Evolutionary conservation across 1,284 basidiomycete genomes (phyloP), one percentile per base, ranked within the genome.

Genomic region (Malassezia slooffiae): DNA sequence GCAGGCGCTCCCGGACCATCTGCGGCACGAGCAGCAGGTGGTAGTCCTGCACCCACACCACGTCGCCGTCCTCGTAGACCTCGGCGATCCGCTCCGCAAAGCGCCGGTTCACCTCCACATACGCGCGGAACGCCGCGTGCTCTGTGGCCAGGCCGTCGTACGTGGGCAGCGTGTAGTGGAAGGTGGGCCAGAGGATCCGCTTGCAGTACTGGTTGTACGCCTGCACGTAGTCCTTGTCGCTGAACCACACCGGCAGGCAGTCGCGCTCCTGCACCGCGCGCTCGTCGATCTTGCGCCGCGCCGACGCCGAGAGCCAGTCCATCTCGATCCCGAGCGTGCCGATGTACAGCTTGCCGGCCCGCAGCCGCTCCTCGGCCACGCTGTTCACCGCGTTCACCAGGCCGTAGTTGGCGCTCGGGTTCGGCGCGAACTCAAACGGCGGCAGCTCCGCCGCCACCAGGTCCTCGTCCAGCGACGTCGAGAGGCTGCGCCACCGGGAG

Each of bases 191-290:
- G 22, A 88, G 75, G 21, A 87, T 82, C 75, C 85, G 83, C 60
- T 89, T 85, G 69, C 85, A 89, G 68, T 86, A 88, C 57, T 83
- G 80, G 65, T 86, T 83, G 58, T 89, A 89, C 62, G 78, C 81
- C 45, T 77, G 77, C 52, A 79, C 75, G 52, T 86, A 85, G 61
- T 62, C 59, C 13, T 62, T 58, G 43, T 70, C 70, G 8, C 64
- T 60, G n/a, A 89, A 80, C 85, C 85, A 87, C 17, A 89, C 82
- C 0, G 83, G 81, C 5, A 80, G 58, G 56, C 78, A 79, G 1
- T 76, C 72, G 28, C 75, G 73, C 55, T 82, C 73, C 5, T 75
- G 70, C 36, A 74, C 60, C 74, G 85, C 77, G 28, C 77, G 72
- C 33, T 71, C 60, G 54, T 84, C 79, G 45, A 88, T 76, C 33